Base-by-base conservation (phyloP, 257 asterid genomes). In the Paraleonurus japonicus region DNA sequence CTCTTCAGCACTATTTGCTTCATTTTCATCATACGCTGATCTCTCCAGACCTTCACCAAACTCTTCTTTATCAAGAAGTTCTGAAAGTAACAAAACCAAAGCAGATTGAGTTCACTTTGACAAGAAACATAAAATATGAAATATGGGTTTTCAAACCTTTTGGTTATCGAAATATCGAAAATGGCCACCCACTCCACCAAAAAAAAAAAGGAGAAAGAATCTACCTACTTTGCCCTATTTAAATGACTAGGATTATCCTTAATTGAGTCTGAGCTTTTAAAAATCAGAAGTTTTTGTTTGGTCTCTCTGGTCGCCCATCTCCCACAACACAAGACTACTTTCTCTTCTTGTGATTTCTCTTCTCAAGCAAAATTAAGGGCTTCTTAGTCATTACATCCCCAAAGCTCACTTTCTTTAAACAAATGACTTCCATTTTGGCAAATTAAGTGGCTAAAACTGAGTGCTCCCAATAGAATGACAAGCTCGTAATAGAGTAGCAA, bases 61-160 rank as follows among this genome's bases (percentile, higher is more conserved):
- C 75, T 94, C 99, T 80, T 89, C 85, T 80, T 81, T 65, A 73
- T 94, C 89, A 69, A 89, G 95, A 61, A 80, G 65, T 77, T 88
- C 99, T 94, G 77, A 77, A 78, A 27, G 71, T 53, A 53, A 19
- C 2, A 10, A 53, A 53, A 53, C 30, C 63, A 73, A 48, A 35
- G 27, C 48, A 16, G 67, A 70, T 7, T 35, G 39, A 61, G 4
- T 12, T 26, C 73, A 54, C 23, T 55, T 32, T 17, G 4, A 45
- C n/a, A 54, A 47, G 41, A 20, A 55, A 41, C 15, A 33, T 23
- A 27, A 32, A 8, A 50, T 50, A 19, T 20, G 26, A 53, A 53
- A 53, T 53, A 53, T 7, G 26, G 13, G 27, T 3, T 53, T 20
- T 8, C 27, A 19, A 53, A 53, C 12, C 13, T 53, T 53, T 8